Percentiles rank a stretch among this genome's conserved stretches.
Evolutionary conservation across 108 stramenopile genomes (phyloP).

Genomic region (Cylindrotheca closterium): DNA sequence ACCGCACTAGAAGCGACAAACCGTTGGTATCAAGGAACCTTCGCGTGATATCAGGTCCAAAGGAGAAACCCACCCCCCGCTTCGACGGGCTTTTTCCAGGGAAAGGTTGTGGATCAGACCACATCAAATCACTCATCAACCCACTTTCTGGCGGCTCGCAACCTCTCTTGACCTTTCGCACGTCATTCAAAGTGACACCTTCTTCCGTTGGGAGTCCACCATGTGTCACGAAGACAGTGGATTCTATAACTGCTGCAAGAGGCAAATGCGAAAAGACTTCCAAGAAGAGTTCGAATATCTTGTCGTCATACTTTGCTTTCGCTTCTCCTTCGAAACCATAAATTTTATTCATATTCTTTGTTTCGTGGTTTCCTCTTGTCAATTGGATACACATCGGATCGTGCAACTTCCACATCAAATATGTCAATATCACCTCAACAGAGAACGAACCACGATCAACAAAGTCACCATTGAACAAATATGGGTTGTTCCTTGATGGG

Average conservation of each 20-base stretch:
- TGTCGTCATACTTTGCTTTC: constrained; percentile 96
- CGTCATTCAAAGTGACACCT: constrained; percentile 89
- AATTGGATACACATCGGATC: constrained; percentile 85
- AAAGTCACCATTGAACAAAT: constrained; percentile 99
- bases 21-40: constrained; percentile 84
- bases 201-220: constrained; percentile 90
- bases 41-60: constrained; percentile 96
- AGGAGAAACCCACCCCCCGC: constrained; percentile 95
- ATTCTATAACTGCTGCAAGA: constrained; percentile 80
- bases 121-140: constrained; percentile 96
- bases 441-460: constrained; percentile 96
- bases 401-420: constrained; percentile 86
- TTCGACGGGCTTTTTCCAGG: constrained; percentile 89
- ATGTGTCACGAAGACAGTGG: constrained; percentile 94
- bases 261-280: constrained; percentile 92
- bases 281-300: constrained; percentile 94
- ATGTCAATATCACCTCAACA: constrained; percentile 93
- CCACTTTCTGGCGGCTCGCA: constrained; percentile 93
- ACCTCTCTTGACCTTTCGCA: constrained; percentile 79
- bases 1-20: constrained; percentile 85
- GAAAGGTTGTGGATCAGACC: constrained; percentile 98
- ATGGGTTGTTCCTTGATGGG: constrained; percentile 86
- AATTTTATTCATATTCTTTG: constrained; percentile 98
- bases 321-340: constrained; percentile 99
- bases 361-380: constrained; percentile 97